These are phyloP conservation scores for Camellia oleifera DNA, from an alignment of 179 eudicot genomes.

Conservation along the genomic window DNA sequence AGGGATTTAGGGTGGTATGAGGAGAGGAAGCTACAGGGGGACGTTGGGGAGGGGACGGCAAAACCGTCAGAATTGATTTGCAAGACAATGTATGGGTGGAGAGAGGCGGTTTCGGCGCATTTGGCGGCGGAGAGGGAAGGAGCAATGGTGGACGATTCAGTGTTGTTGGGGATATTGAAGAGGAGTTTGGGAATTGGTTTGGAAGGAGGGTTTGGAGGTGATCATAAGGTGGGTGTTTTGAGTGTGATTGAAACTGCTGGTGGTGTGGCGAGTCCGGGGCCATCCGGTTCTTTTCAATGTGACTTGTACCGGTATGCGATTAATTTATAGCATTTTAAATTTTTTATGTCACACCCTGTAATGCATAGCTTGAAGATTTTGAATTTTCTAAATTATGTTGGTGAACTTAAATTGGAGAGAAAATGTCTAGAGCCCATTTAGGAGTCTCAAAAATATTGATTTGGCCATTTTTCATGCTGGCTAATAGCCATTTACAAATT, in stretches of 20 bases:
- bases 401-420: not conserved
- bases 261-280: constrained; percentile 96
- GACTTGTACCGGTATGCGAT: constrained; percentile 72
- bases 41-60: constrained; percentile 14
- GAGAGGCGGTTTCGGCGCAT: constrained; percentile 90
- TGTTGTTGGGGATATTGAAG: constrained; percentile 50
- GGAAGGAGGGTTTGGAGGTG: constrained; percentile 17
- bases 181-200: constrained; percentile 42
- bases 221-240: constrained; percentile 31
- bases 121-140: constrained; percentile 75
- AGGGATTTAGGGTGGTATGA: constrained; percentile 46
- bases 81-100: constrained; percentile 85
- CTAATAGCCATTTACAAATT: too few species aligned
- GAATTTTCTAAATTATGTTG: not conserved
- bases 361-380: not conserved
- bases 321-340: not conserved
- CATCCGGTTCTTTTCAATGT: constrained; percentile 91
- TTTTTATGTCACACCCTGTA: not conserved
- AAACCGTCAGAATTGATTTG: constrained; percentile 45
- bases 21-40: constrained; percentile 47
- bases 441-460: constrained; percentile 1
- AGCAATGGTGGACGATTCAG: constrained; percentile 50
- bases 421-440: too few species aligned
- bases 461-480: not conserved
- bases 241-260: constrained; percentile 92